Evolutionary conservation across 2,329 filamentous ascomycete species (phyloP), one percentile per base, ranked within the genome.

Genomic region (Fusarium heterosporum): DNA sequence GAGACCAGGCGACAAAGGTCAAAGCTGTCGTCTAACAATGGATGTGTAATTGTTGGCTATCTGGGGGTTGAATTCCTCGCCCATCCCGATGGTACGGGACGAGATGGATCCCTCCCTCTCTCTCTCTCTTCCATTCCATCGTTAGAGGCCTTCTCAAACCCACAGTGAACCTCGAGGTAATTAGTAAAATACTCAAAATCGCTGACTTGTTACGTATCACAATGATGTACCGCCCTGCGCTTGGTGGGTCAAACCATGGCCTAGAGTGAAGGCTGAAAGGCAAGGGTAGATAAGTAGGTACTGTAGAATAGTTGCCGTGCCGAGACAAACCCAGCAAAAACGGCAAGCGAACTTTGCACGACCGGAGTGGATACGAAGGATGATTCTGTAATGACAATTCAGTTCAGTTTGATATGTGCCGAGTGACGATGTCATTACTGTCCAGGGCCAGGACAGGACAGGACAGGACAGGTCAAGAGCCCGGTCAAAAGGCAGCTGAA

Each of bases 1-100:
- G 69, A 73, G 71, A 73, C 69, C 71, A 70, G 55, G 67, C 59
- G 60, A 63, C 55, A 58, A 60, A 62, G 63, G 55, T 42, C 53
- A 67, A 71, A 54, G 50, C 56, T 52, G 54, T 39, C 43, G 49
- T 40, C 57, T 57, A 53, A 55, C 57, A 32, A 56, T 22, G 22
- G 29, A 32, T 32, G 13, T 32, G 8, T 32, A 12, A 22, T 22
- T 22, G 6, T 22, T 22, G 22, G 6, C 22, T 22, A 22, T 22
- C 22, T 22, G 22, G 22, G 22, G 53, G 49, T 49, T 51, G 52
- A 60, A 70, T 61, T 67, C 64, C 61, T 68, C 66, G 50, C 55
- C 46, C 56, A 73, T 72, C 69, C 71, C 71, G 66, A 66, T 61
- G 58, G 61, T 61, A 73, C 64, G 69, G 69, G 66, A 72, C 65